Evolutionary conservation across 495 filamentous ascomycete species (phyloP), one percentile per base, ranked within the genome.

Genomic region (Extremus antarcticus): DNA sequence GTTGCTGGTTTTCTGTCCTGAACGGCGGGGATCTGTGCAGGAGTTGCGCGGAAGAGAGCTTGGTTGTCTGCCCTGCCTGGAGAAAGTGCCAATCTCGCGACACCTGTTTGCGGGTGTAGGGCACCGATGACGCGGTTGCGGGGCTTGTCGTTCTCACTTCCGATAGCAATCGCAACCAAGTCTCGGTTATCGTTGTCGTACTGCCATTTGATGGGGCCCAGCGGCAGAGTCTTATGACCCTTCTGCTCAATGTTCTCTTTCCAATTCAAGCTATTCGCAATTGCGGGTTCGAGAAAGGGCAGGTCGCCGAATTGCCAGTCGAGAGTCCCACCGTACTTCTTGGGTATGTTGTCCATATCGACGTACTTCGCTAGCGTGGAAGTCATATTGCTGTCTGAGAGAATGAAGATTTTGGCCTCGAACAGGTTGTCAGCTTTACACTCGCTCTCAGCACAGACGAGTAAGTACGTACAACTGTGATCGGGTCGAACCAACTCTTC

Each of bases 401-500:
- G 78, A 59, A 95, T 89, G 66, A 94, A 91, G 63, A 95, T 94
- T 71, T 95, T 94, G 57, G 86, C 89, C 58, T 60, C 25, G 7
- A 35, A 4, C 29, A 35, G 29, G 13, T 4, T 13, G 29, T 35
- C 29, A 35, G 29, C 29, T 13, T 7, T 35, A 13, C 29, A 4
- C 4, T 13, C 13, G 13, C 29, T 4, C 3, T 38, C 9, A 17
- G 11, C 22, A 7, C 29, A 7, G 4, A 35, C 7, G 3, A 22
- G 2, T 13, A 3, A 48, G n/a, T 1, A 56, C 57, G 21, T 43
- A 60, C 57, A 2, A 88, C 87, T 45, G 90, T 95, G 54, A 85
- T 85, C 23, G 90, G 90, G 70, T 95, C 90, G 66, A 94, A 94
- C 90, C 90, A 95, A 64, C 83, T 82, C 74, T 94, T 94, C 70